Evolutionary conservation across 164 flowering plant genomes (phyloP).

Genomic region (Cinnamomum chago): DNA sequence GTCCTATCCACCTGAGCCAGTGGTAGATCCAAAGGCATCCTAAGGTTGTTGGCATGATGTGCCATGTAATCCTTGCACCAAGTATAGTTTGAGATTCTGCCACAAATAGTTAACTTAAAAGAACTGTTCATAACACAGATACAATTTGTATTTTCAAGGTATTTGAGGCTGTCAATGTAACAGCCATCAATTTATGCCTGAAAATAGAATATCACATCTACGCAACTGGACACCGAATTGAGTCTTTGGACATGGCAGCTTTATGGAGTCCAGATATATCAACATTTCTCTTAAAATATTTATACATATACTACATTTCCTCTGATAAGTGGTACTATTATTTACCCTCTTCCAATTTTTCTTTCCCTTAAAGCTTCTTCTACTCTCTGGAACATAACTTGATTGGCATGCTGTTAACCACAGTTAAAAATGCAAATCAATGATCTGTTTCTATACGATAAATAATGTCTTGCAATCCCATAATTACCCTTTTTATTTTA

Average conservation of each 20-base stretch:
- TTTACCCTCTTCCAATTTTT: too few relatives aligned
- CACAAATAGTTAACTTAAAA: neutral
- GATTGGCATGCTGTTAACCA: too few relatives aligned
- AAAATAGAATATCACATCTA: neutral
- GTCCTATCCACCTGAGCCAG: neutral
- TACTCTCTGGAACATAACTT: too few relatives aligned
- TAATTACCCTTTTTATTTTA: too few relatives aligned
- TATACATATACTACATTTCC: too few relatives aligned
- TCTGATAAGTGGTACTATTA: too few relatives aligned
- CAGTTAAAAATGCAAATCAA: too few relatives aligned
- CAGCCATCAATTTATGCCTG: neutral
- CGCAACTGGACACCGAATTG: neutral
- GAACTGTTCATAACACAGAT: neutral
- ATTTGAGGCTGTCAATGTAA: neutral
- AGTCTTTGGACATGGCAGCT: neutral
- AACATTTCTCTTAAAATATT: neutral
- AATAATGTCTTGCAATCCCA: too few relatives aligned
- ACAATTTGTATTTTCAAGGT: neutral
- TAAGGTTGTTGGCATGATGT: neutral
- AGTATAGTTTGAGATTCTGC: neutral
- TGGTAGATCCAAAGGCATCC: neutral
- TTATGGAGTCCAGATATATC: neutral
- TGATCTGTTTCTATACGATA: too few relatives aligned
- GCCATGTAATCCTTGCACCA: neutral
- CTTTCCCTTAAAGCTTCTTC: too few relatives aligned